Evolutionary conservation across 306 rosid species (phyloP), one percentile per base, ranked within the genome.

Genomic region (Astragalus glycyphyllos): DNA sequence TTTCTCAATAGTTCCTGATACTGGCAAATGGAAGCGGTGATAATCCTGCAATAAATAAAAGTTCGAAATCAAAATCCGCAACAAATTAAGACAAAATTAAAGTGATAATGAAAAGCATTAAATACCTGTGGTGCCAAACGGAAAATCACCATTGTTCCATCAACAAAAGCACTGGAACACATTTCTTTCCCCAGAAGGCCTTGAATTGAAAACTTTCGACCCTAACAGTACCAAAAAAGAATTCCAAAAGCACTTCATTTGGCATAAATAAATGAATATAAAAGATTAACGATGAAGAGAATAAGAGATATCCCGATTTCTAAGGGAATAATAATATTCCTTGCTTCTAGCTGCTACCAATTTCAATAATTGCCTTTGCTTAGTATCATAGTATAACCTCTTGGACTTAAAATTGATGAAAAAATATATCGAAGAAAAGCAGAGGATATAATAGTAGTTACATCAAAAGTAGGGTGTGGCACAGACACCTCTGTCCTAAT

Each of bases 121-220:
- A 60, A 64, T 84, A 94, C 98, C 94, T 94, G 98, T 11, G 98
- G 98, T 77, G 98, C 98, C 88, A 94, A 75, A 63, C 98, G 98
- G 83, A 94, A 90, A 87, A 94, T 78, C 44, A 94, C 97, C 84
- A 94, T 80, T 40, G 92, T 61, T 76, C 98, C 98, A 80, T 87
- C 84, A 79, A 42, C 78, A 77, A 90, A 94, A 84, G 89, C 73
- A 71, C 72, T 69, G 1, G 96, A 83, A 83, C 78, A 56, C 41
- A 82, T 48, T 73, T 88, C 97, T 77, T 87, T 74, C 58, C 96
- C 96, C 77, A 94, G 59, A 71, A 94, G 96, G 65, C 98, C 98
- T 72, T 83, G 90, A 80, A 94, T 68, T 20, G 98, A 94, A 86
- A 94, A 94, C 81, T 90, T 94, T 37, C 87, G 81, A 74, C 98